phyloP scores from a whole-genome alignment of 257 asterid genomes.

The Ophiorrhiza pumila region DNA sequence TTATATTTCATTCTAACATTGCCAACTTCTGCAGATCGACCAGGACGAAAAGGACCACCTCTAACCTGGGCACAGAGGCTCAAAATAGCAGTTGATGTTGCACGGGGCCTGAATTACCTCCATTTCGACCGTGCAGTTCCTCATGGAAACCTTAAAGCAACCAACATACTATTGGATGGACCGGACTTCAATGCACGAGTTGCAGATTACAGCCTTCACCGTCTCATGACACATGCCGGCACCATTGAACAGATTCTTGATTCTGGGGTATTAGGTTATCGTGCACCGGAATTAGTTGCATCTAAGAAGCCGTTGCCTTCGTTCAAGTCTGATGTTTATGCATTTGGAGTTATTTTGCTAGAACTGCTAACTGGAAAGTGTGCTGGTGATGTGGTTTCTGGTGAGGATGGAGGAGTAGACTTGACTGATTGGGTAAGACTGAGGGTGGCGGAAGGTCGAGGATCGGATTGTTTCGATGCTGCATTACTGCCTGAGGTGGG shows the following conservation, averaged over 20 bases:
- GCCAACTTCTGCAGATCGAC: conserved; percentile 59
- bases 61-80: conserved; percentile 86
- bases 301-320: conserved; percentile 87
- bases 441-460: conserved; percentile 79
- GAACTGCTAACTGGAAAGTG: conserved; percentile 89
- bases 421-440: conserved; percentile 90
- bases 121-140: conserved; percentile 96
- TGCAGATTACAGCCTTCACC: conserved; percentile 92
- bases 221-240: conserved; percentile 93
- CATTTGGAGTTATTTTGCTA: conserved; percentile 81
- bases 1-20: background rate
- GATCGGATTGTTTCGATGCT: conserved; percentile 71
- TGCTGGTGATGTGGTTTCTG: conserved; percentile 93
- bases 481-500: conserved; percentile 51
- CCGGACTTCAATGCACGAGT: conserved; percentile 82
- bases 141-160: conserved; percentile 94
- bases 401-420: conserved; percentile 83
- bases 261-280: conserved; percentile 88
- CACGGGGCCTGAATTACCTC: conserved; percentile 99
- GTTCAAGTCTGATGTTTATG: conserved; percentile 88
- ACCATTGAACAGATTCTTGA: conserved; percentile 89
- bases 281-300: conserved; percentile 88
- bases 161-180: conserved; percentile 76
- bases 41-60: conserved; percentile 81
- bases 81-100: conserved; percentile 89